phyloP scores from a whole-genome alignment of 2,329 filamentous ascomycete genomes.

The Ophiosphaerella korrae region DNA sequence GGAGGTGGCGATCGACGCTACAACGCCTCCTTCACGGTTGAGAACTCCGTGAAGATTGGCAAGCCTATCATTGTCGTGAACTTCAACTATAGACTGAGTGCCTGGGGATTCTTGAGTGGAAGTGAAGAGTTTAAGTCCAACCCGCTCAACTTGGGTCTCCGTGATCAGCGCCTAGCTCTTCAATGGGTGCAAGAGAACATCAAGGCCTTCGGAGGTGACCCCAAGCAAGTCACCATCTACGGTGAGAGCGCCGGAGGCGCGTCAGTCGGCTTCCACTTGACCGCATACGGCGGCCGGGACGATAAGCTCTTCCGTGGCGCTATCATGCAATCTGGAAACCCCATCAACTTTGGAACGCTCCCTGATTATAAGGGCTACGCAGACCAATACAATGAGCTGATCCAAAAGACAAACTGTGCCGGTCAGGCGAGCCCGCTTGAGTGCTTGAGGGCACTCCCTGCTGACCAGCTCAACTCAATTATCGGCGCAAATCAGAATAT shows the following conservation, averaged over 20 bases:
- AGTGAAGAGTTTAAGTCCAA: conserved; percentile 48
- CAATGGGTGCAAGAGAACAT: conserved; percentile 54
- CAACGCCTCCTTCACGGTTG: conserved; percentile 55
- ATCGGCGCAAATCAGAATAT: conserved; percentile 46
- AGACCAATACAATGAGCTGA: conserved; percentile 26
- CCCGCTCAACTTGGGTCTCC: conserved; percentile 53
- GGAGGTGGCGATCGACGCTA: conserved; percentile 60
- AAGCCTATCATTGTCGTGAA: conserved; percentile 54
- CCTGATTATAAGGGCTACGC: conserved; percentile 24
- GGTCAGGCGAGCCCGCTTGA: conserved; percentile 32
- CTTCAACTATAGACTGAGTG: conserved; percentile 59
- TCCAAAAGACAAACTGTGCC: conserved; percentile 29
- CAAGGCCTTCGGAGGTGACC: conserved; percentile 50
- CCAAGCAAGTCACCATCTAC: conserved; percentile 52
- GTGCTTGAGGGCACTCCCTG: conserved; percentile 64
- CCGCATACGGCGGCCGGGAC: conserved; percentile 54
- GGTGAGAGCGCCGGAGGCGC: conserved; percentile 53
- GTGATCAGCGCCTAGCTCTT: conserved; percentile 54
- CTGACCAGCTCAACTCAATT: conserved; percentile 61
- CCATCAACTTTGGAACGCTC: conserved; percentile 35
- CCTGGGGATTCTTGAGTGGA: conserved; percentile 67
- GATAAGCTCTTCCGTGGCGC: conserved; percentile 55
- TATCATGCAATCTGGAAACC: conserved; percentile 53
- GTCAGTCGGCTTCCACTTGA: conserved; percentile 53
- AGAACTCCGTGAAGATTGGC: conserved; percentile 52